Conservation (phyloP, 495 filamentous ascomycete species). For the Cercophora newfieldiana region DNA sequence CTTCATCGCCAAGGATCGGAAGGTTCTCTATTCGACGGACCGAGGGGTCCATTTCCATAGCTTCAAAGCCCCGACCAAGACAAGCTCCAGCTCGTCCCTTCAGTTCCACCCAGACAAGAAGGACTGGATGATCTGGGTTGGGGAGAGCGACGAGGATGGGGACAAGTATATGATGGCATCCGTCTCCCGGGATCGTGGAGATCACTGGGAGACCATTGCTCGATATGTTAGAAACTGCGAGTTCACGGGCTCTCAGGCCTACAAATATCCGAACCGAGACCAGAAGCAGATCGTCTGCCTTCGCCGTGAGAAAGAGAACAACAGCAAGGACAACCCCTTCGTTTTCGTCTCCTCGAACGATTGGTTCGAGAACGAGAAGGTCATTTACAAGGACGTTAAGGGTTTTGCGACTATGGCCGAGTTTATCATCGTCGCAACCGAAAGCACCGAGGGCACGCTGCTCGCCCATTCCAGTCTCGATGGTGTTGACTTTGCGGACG, state of each 20-base stretch:
- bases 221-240: slow-evolving; percentile 73
- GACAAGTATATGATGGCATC: slow-evolving; percentile 72
- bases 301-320: slow-evolving; percentile 65
- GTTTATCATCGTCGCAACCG: slow-evolving; percentile 86
- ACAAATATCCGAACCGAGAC: slow-evolving; percentile 63
- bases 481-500: slow-evolving; percentile 76
- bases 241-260: slow-evolving; percentile 67
- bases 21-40: slow-evolving; percentile 76
- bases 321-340: slow-evolving; percentile 58
- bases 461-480: slow-evolving; percentile 81
- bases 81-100: slow-evolving; percentile 44
- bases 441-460: slow-evolving; percentile 66
- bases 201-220: slow-evolving; percentile 68
- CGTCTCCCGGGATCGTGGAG: slow-evolving; percentile 71
- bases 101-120: slow-evolving; percentile 77
- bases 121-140: slow-evolving; percentile 91
- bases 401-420: slow-evolving; percentile 91
- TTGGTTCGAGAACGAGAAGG: slow-evolving; percentile 62
- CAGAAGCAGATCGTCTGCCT: slow-evolving; percentile 79
- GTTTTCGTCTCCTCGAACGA: slow-evolving; percentile 72
- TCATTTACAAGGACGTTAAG: slow-evolving; percentile 66
- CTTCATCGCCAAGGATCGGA: slow-evolving; percentile 68
- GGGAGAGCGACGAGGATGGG: slow-evolving; percentile 55
- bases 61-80: slow-evolving; percentile 58
- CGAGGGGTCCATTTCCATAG: slow-evolving; percentile 65